Base-by-base conservation (phyloP, 108 stramenopile genomes). In the Pseudonitzschia multistriata region DNA sequence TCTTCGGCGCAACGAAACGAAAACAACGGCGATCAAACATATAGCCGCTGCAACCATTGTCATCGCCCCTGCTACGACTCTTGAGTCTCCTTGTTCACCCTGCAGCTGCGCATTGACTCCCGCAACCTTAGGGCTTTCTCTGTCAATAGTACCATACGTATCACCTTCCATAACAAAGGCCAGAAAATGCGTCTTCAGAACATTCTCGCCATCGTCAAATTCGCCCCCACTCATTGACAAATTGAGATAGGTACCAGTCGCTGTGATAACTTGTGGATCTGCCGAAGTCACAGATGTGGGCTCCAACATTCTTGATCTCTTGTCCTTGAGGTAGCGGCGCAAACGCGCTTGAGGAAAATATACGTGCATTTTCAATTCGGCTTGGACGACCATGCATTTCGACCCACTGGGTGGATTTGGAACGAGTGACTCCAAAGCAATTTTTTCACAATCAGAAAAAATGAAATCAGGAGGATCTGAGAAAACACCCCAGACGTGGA, bases 131-230 rank as follows among this genome's bases (percentile, higher is more conserved):
- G 25, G 55, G 34, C 56, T 22, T 8, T 61, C 70, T 45, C 50
- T 25, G 52, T 40, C 39, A 15, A 56, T 10, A 17, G n/a, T 30
- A 34, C 56, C 54, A 56, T 50, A 24, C 34, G 17, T 0, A 28
- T 66, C 29, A 3, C 35, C 62, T 10, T 56, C 54, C 30, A 27
- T 54, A 40, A 71, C n/a, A 49, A 77, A 70, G 3, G 52, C 69
- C 11, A 64, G 39, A 49, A 66, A 66, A 10, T 35, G 40, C 13
- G 56, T 37, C 17, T 52, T 27, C 27, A 64, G 65, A 31, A 70
- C 69, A 40, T 48, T 55, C 5, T 49, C 69, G 37, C 59, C 74
- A 11, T 47, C 30, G 25, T 50, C 68, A 56, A 60, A 77, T 27
- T 65, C 42, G 0, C 69, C 76, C 37, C 40, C 11, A 8, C 15